These are phyloP conservation scores for Wickerhamomyces bovis DNA, from an alignment of 805 yeast genomes.

Conservation along the genomic window DNA sequence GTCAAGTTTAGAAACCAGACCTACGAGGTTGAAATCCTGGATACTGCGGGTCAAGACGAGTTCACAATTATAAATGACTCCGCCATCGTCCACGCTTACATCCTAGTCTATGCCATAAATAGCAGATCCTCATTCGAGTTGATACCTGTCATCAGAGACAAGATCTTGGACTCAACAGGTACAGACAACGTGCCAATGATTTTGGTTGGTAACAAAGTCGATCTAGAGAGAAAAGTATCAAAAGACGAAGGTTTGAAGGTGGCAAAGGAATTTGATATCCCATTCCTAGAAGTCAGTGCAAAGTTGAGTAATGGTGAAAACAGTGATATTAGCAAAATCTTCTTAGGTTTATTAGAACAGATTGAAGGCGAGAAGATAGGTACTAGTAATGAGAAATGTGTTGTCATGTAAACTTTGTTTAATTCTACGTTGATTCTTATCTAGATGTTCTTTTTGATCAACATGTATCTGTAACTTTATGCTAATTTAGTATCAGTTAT, in stretches of 20 bases:
- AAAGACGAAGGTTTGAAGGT: slow-evolving; percentile 52
- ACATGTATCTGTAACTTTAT: not conserved
- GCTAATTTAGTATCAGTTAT: too few relatives aligned
- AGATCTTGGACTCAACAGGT: slow-evolving; percentile 68
- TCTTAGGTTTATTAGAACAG: slow-evolving; percentile 51
- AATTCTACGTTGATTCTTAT: not conserved
- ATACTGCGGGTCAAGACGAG: slow-evolving; percentile 94
- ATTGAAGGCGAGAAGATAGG: slow-evolving; percentile 63
- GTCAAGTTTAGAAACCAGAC: slow-evolving; percentile 55
- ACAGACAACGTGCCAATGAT: slow-evolving; percentile 69
- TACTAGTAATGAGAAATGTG: slow-evolving; percentile 43
- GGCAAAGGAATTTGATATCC: slow-evolving; percentile 61
- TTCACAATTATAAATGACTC: slow-evolving; percentile 75
- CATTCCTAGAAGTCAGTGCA: slow-evolving; percentile 80
- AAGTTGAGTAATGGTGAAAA: slow-evolving; percentile 73
- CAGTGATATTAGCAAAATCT: slow-evolving; percentile 58
- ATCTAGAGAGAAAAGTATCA: slow-evolving; percentile 59
- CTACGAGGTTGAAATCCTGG: slow-evolving; percentile 77
- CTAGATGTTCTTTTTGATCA: slow-evolving; percentile 1
- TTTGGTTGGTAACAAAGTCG: slow-evolving; percentile 72
- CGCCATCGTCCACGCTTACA: slow-evolving; percentile 74
- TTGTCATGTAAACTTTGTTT: slow-evolving; percentile 31
- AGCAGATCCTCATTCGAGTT: slow-evolving; percentile 74
- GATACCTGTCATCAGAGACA: slow-evolving; percentile 72
- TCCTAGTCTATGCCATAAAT: slow-evolving; percentile 76